A percentile compares a stretch with the other conserved stretches of the same genome.
Conservation (phyloP, 2,329 filamentous ascomycete species). For the Zalaria sp. region DNA sequence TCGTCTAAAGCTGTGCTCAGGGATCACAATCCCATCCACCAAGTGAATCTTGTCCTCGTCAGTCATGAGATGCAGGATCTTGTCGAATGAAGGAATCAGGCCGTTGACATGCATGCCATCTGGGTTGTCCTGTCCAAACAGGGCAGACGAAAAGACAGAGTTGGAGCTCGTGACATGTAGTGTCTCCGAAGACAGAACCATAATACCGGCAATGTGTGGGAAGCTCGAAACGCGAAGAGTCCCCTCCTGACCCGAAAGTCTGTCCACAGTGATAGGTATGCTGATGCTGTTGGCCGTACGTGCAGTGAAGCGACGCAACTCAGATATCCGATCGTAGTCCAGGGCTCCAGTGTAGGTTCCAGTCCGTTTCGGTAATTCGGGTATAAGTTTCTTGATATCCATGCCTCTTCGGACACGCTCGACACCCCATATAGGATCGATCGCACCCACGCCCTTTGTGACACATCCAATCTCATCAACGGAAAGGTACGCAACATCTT, state of each 20-base stretch:
- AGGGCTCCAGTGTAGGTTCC: slow-evolving; percentile 58
- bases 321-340: slow-evolving; percentile 62
- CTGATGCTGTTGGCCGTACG: slow-evolving; percentile 62
- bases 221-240: slow-evolving; percentile 83
- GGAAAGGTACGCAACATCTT: slow-evolving; percentile 68
- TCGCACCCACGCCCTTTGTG: slow-evolving; percentile 56
- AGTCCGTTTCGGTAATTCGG: slow-evolving; percentile 64
- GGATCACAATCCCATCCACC: slow-evolving; percentile 88
- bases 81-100: slow-evolving; percentile 77
- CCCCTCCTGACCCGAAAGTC: slow-evolving; percentile 46
- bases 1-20: slow-evolving; percentile 87
- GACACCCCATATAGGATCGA: slow-evolving; percentile 74
- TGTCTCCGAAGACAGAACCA: slow-evolving; percentile 70
- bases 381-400: slow-evolving; percentile 66
- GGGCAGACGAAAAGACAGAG: slow-evolving; percentile 78
- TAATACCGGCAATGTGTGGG: slow-evolving; percentile 91
- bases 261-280: slow-evolving; percentile 72
- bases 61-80: slow-evolving; percentile 63
- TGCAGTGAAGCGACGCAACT: slow-evolving; percentile 71
- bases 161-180: slow-evolving; percentile 85
- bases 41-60: slow-evolving; percentile 76
- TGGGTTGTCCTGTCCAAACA: slow-evolving; percentile 79
- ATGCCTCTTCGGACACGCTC: slow-evolving; percentile 52
- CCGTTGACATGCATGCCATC: slow-evolving; percentile 68
- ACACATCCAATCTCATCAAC: slow-evolving; percentile 69